These are phyloP conservation scores for Gossypium lobatum DNA, from an alignment of 441 rosid species.

Conservation along the genomic window DNA sequence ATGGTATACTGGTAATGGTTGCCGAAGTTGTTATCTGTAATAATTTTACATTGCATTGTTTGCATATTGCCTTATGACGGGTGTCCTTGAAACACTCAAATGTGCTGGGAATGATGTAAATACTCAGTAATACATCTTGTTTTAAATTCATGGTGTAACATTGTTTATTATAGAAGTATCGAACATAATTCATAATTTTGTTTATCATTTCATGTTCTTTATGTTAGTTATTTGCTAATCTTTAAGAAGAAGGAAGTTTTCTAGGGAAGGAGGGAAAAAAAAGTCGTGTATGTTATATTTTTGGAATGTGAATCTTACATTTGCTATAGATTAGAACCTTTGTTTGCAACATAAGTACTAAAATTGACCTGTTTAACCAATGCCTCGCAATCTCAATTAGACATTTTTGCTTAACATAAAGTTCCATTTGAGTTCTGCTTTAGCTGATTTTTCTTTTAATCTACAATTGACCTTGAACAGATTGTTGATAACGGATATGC, in stretches of 20 bases:
- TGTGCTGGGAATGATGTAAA: not conserved
- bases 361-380: not conserved
- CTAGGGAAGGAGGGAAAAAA: not conserved
- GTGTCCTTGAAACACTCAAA: not conserved
- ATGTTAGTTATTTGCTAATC: not conserved
- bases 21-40: not conserved
- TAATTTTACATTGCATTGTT: not conserved
- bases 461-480: constrained; percentile 33
- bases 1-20: not conserved
- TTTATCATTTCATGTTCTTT: not conserved
- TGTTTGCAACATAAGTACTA: not conserved
- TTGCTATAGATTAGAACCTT: not conserved
- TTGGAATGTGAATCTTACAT: not conserved
- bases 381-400: not conserved
- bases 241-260: not conserved
- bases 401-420: not conserved
- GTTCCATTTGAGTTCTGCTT: not conserved
- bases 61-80: not conserved
- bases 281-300: not conserved
- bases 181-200: not conserved
- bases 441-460: not conserved
- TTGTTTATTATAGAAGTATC: not conserved
- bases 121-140: not conserved
- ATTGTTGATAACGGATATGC: constrained; percentile 80
- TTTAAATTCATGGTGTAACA: not conserved